phyloP scores from a whole-genome alignment of 768 basidiomycete species.

The Boletus bicolor region DNA sequence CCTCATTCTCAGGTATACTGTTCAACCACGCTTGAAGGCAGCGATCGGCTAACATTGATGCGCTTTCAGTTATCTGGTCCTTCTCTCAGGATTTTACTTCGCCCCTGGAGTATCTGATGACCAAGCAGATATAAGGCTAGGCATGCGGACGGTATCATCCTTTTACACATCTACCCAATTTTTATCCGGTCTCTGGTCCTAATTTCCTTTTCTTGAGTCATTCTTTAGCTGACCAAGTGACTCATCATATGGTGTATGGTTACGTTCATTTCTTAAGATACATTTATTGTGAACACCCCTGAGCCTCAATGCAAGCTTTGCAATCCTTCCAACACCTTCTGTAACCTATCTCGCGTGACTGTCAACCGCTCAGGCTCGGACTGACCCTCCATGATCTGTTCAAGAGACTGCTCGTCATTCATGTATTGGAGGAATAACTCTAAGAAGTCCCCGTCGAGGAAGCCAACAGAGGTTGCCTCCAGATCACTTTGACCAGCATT shows the following conservation, averaged over 20 bases:
- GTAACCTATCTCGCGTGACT: constrained; percentile 36
- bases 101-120: constrained; percentile 51
- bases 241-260: constrained; percentile 6
- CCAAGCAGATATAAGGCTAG: constrained; percentile 10
- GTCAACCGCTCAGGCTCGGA: constrained; percentile 57
- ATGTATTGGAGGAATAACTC: constrained; percentile 56
- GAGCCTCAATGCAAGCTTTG: constrained; percentile 52
- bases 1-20: constrained; percentile 77
- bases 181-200: constrained; percentile 15
- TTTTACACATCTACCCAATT: constrained; percentile 1
- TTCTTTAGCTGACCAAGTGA: constrained; percentile 2
- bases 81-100: constrained; percentile 89
- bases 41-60: neutral
- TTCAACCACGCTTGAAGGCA: neutral
- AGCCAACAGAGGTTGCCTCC: constrained; percentile 59
- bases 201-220: neutral
- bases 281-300: constrained; percentile 6
- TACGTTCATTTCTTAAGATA: constrained; percentile 21
- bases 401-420: constrained; percentile 39
- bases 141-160: constrained; percentile 1
- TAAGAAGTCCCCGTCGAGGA: constrained; percentile 87
- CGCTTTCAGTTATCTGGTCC: constrained; percentile 76
- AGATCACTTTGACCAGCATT: constrained; percentile 55
- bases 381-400: constrained; percentile 53
- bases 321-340: constrained; percentile 45